Evolutionary conservation across 305 asterid species (phyloP).

Genomic region (Fraxinus greggii): DNA sequence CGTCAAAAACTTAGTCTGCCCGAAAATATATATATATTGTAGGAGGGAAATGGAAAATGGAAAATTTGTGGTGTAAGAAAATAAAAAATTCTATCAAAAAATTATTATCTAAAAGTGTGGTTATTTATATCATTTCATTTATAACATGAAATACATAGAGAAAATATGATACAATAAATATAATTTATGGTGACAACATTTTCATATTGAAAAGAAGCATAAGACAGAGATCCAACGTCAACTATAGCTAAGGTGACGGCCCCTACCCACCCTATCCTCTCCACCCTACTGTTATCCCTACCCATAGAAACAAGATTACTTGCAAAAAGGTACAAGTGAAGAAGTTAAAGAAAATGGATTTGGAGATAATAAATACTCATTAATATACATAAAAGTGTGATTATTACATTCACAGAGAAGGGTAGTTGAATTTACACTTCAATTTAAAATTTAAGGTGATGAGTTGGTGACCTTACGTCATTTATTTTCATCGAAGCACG

Average conservation of each 20-base stretch:
- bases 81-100: too few relatives aligned
- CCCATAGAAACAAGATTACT: not conserved
- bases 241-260: constrained; percentile 11
- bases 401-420: too few relatives aligned
- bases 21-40: too few relatives aligned
- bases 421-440: not conserved
- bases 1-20: not conserved
- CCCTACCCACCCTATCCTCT: constrained; percentile 24
- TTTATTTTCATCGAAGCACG: not conserved
- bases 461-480: constrained; percentile 25
- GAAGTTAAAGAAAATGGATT: not conserved
- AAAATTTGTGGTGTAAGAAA: not conserved
- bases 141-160: too few relatives aligned
- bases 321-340: not conserved
- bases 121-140: too few relatives aligned
- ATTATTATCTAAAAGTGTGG: not conserved
- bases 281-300: too few relatives aligned
- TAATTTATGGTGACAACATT: too few relatives aligned
- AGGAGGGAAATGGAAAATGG: not conserved
- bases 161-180: too few relatives aligned
- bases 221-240: not conserved
- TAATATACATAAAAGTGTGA: not conserved
- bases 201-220: too few relatives aligned
- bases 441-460: not conserved
- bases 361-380: not conserved